A percentile compares a stretch with the other conserved stretches of the same genome.
These are phyloP conservation scores for Arthrinium phaeospermum DNA, from an alignment of 2,329 filamentous ascomycete species.

Conservation along the genomic window DNA sequence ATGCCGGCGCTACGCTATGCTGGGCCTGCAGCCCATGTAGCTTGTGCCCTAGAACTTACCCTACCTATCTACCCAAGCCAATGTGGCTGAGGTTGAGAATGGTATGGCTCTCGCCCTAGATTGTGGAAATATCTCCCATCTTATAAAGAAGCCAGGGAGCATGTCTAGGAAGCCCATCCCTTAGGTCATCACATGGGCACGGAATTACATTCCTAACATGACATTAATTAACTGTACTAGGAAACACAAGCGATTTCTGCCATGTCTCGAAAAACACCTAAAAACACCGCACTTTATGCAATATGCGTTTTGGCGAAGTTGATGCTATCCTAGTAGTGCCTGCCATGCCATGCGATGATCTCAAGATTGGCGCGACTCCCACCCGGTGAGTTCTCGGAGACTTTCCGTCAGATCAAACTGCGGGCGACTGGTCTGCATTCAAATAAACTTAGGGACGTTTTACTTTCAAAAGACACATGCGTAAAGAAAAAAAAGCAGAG, in stretches of 20 bases:
- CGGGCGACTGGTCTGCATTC: neutral
- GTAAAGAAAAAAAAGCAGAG: neutral
- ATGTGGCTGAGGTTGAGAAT: too few species aligned
- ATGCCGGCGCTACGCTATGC: too few species aligned
- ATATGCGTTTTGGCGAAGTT: neutral
- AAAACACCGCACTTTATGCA: neutral
- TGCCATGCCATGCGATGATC: neutral
- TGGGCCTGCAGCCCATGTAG: too few species aligned
- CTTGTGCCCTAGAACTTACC: too few species aligned
- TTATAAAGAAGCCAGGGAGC: neutral
- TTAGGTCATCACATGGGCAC: neutral
- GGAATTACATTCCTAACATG: neutral
- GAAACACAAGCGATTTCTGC: too few species aligned
- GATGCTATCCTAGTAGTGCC: neutral
- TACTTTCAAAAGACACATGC: too few species aligned
- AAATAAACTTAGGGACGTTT: neutral
- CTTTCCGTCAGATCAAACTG: neutral
- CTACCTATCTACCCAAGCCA: too few species aligned
- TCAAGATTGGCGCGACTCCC: neutral
- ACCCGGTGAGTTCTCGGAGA: conserved; percentile 2
- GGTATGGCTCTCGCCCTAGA: neutral
- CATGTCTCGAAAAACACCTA: neutral
- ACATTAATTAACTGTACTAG: neutral
- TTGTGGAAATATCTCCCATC: neutral
- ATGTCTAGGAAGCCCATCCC: neutral